Base-by-base conservation (phyloP, 768 basidiomycete species). In the Boletus patriciae region DNA sequence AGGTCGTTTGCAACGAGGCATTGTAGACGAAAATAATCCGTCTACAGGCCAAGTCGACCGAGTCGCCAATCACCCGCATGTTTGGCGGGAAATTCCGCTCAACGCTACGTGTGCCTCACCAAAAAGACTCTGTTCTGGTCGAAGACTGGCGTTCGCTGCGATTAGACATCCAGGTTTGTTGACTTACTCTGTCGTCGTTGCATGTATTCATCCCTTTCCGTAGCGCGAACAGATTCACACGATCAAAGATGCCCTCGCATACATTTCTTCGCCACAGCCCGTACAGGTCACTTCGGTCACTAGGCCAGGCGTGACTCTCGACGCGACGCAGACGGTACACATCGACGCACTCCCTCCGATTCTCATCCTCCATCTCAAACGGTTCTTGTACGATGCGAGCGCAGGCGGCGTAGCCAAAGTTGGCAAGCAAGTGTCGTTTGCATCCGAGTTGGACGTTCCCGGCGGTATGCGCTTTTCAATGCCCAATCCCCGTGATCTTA, bases 21-120 rank as follows among this genome's bases (percentile, higher is more conserved):
- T 27, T 7, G 12, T 11, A 58, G 12, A 49, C 49, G 34, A 53
- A 45, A 54, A 46, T 48, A 42, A 52, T 31, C 16, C 42, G 27
- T 27, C 21, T 10, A 23, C 60, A 93, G 90, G 85, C 84, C 45
- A 92, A 89, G 71, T 81, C 83, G 0, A 80, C 81, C 4, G 94
- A 97, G 62, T 91, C 92, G 3, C 89, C 94, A 0, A 90, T 99
- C 50, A 91, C 92, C 0, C 79, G 88, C 25, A 90, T 99, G 56
- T 99, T 99, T 64, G 93, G 94, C 29, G 94, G 96, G 34, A 92
- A 91, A 67, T 88, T 94, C 74, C 84, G 94, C 19, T 90, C 91
- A 23, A 87, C 91, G 1, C 76, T 98, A 3, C 83, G 84, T 40
- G 86, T 86, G 8, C 92, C 92, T 1, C 84, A 88, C 15, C 86